These are phyloP conservation scores for Fusarium goolgardi DNA, from an alignment of 2,329 filamentous ascomycete genomes.

Conservation along the genomic window DNA sequence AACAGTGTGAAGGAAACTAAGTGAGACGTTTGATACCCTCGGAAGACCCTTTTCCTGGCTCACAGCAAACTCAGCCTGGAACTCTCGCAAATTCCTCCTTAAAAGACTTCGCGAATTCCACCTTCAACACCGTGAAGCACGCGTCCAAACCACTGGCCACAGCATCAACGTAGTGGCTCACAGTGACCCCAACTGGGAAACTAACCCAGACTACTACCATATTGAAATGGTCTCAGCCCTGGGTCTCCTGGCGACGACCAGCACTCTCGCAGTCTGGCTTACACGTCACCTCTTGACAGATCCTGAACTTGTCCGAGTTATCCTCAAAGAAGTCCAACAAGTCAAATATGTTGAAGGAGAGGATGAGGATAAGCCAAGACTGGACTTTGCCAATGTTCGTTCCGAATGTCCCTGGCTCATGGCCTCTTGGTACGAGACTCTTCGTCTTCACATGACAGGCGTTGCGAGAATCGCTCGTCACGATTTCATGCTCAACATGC, in stretches of 20 bases:
- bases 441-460: slow-evolving; percentile 50
- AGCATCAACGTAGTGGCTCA: slow-evolving; percentile 49
- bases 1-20: slow-evolving; percentile 42
- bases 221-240: slow-evolving; percentile 51
- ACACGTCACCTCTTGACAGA: slow-evolving; percentile 45
- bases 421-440: slow-evolving; percentile 49
- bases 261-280: slow-evolving; percentile 49
- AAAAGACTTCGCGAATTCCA: slow-evolving; percentile 46
- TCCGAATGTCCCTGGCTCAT: slow-evolving; percentile 49
- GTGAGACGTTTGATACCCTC: slow-evolving; percentile 48
- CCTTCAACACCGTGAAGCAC: slow-evolving; percentile 40
- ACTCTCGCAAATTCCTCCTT: slow-evolving; percentile 45
- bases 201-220: slow-evolving; percentile 49
- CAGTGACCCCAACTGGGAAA: slow-evolving; percentile 48
- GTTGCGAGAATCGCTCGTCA: slow-evolving; percentile 48
- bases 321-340: slow-evolving; percentile 42
- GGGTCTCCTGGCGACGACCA: slow-evolving; percentile 49
- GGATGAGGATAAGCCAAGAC: slow-evolving; percentile 18
- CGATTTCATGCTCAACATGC: slow-evolving; percentile 44
- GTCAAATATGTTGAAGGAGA: slow-evolving; percentile 30
- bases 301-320: slow-evolving; percentile 32
- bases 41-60: slow-evolving; percentile 43
- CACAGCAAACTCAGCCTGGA: slow-evolving; percentile 46
- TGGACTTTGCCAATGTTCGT: slow-evolving; percentile 43
- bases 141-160: slow-evolving; percentile 44